These are phyloP conservation scores for Cymbopogon citratus DNA, from an alignment of 176 grass and related monocot genomes.

Conservation along the genomic window DNA sequence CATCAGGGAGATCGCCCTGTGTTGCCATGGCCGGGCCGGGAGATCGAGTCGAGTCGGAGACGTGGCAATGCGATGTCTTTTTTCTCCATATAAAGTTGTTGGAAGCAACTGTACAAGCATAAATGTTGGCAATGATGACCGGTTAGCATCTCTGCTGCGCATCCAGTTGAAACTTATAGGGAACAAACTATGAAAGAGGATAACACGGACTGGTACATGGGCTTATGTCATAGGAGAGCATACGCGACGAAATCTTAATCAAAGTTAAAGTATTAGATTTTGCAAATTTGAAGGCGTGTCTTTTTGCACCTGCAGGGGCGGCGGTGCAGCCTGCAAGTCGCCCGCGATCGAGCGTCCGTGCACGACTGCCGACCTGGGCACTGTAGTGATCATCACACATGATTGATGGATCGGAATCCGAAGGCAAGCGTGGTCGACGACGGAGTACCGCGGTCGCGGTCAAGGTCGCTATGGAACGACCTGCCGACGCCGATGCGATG, in stretches of 20 bases:
- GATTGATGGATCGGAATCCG: neutral
- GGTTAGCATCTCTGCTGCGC: neutral
- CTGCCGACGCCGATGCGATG: neutral
- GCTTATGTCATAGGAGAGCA: no score
- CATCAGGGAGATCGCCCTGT: neutral
- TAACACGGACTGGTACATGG: no score
- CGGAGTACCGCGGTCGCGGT: neutral
- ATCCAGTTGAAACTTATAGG: neutral
- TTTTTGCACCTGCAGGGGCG: no score
- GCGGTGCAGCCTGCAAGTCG: no score
- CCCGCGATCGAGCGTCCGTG: neutral
- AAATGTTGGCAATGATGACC: neutral
- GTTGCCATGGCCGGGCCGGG: neutral
- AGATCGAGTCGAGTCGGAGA: neutral
- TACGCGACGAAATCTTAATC: no score
- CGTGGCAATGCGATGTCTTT: neutral
- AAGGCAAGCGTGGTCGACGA: neutral
- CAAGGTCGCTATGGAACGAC: neutral
- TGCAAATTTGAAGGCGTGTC: no score
- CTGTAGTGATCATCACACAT: no score
- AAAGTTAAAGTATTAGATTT: no score
- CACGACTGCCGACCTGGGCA: no score
- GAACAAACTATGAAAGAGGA: no score
- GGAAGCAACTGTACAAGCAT: neutral
- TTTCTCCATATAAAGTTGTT: neutral